Conservation (phyloP, 371 early-diverging fungal genomes). For the Mortierella sp. region DNA sequence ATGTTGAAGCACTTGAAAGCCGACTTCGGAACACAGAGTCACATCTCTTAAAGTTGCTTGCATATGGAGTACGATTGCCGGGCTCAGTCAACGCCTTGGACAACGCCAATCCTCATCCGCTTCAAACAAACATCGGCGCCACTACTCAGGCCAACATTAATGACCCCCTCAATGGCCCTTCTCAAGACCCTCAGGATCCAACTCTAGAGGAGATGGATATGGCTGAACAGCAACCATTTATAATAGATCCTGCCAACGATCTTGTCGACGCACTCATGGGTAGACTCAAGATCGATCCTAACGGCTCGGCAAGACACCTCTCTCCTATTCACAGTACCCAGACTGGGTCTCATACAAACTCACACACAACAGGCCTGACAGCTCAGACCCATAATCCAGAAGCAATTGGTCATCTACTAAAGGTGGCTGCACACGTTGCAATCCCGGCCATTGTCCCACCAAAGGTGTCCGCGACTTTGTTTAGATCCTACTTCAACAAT, state of each 20-base stretch:
- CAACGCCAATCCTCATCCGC: not conserved
- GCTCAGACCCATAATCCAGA: no score
- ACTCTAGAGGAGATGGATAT: not conserved
- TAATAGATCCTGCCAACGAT: slow-evolving; percentile 1
- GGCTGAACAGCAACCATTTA: slow-evolving; percentile 2
- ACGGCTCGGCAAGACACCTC: slow-evolving; percentile 32
- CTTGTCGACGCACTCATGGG: slow-evolving; percentile 18
- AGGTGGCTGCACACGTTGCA: not conserved
- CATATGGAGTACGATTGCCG: slow-evolving; percentile 4
- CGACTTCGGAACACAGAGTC: slow-evolving; percentile 41
- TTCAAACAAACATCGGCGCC: not conserved
- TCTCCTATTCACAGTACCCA: not conserved
- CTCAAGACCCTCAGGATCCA: not conserved
- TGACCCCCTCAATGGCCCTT: not conserved
- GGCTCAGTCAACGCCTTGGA: not conserved
- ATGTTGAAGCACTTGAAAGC: slow-evolving; percentile 47
- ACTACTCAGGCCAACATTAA: not conserved
- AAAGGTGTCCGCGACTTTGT: slow-evolving; percentile 16
- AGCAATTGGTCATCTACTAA: not conserved
- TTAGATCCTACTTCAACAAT: slow-evolving; percentile 38
- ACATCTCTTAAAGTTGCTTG: slow-evolving; percentile 21
- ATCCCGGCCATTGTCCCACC: slow-evolving; percentile 13
- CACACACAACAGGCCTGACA: slow-evolving; percentile 1
- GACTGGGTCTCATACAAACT: not conserved
- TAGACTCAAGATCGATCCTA: slow-evolving; percentile 22